These are phyloP conservation scores for Mortierella sp. DNA, from an alignment of 371 early-diverging fungal species.

Conservation along the genomic window DNA sequence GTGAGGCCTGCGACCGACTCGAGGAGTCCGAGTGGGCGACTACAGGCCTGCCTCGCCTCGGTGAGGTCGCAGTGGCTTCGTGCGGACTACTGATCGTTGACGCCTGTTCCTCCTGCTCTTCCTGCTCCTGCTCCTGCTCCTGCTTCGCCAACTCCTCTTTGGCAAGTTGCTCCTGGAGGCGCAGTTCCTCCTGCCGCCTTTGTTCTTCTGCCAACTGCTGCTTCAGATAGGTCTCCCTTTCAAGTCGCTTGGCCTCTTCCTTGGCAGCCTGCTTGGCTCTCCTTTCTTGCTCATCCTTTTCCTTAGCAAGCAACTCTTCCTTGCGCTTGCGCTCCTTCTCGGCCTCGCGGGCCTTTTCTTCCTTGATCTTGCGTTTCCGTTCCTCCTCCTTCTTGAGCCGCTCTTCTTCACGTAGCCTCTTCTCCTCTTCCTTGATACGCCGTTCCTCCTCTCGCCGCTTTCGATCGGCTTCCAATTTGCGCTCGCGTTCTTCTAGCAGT, in stretches of 20 bases:
- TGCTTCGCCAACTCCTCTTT: constrained; percentile 43
- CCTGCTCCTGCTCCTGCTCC: constrained; percentile 19
- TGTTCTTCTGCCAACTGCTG: constrained; percentile 52
- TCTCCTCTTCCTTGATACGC: constrained; percentile 59
- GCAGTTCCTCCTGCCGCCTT: constrained; percentile 53
- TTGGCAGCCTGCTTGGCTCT: constrained; percentile 58
- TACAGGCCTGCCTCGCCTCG: background rate
- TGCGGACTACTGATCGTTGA: background rate
- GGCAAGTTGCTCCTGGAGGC: constrained; percentile 52
- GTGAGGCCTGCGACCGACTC: background rate
- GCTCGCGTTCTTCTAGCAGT: constrained; percentile 39
- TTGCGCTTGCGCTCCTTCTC: constrained; percentile 70
- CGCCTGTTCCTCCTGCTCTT: background rate
- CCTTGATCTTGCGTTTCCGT: constrained; percentile 64
- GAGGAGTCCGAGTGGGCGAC: background rate
- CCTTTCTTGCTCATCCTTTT: constrained; percentile 62
- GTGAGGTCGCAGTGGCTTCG: background rate
- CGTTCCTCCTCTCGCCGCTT: constrained; percentile 67
- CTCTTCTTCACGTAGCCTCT: constrained; percentile 21
- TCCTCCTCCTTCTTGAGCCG: constrained; percentile 66
- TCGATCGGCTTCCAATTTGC: constrained; percentile 61
- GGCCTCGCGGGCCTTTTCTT: constrained; percentile 64
- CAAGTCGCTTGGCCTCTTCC: constrained; percentile 55
- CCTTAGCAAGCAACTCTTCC: constrained; percentile 69
- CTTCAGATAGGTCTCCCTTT: constrained; percentile 53